phyloP scores from a whole-genome alignment of 2,329 filamentous ascomycete species.

The Aspergillus phoenicis region DNA sequence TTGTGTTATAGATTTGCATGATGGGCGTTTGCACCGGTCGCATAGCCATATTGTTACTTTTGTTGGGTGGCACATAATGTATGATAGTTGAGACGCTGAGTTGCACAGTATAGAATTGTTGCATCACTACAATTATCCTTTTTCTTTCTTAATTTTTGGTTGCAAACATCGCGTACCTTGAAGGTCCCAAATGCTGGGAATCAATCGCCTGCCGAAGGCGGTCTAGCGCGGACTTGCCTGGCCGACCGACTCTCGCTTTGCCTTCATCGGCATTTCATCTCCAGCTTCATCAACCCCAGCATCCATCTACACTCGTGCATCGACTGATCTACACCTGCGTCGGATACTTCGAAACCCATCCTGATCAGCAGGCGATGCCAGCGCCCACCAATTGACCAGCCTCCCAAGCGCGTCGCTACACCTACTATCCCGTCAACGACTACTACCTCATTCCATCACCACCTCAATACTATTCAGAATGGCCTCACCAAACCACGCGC shows the following conservation, averaged over 20 bases:
- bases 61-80: neutral
- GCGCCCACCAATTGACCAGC: neutral
- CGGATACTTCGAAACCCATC: neutral
- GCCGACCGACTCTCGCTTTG: neutral
- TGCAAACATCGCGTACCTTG: neutral
- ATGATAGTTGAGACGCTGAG: neutral
- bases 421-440: neutral
- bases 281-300: neutral
- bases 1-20: slow-evolving; percentile 8
- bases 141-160: neutral
- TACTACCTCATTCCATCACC: neutral
- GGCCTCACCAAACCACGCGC: slow-evolving; percentile 40
- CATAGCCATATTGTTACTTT: slow-evolving; percentile 4
- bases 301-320: neutral
- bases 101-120: neutral
- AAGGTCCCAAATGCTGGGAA: neutral
- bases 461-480: slow-evolving; percentile 21
- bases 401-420: neutral
- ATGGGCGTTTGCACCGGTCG: slow-evolving; percentile 10
- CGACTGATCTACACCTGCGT: neutral
- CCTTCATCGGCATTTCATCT: neutral
- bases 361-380: neutral
- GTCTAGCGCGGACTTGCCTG: neutral
- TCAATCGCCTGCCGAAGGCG: neutral
- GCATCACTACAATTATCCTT: no score